Evolutionary conservation across 108 stramenopile species (phyloP), one percentile per base, ranked within the genome.

Genomic region (Skeletonema potamos): DNA sequence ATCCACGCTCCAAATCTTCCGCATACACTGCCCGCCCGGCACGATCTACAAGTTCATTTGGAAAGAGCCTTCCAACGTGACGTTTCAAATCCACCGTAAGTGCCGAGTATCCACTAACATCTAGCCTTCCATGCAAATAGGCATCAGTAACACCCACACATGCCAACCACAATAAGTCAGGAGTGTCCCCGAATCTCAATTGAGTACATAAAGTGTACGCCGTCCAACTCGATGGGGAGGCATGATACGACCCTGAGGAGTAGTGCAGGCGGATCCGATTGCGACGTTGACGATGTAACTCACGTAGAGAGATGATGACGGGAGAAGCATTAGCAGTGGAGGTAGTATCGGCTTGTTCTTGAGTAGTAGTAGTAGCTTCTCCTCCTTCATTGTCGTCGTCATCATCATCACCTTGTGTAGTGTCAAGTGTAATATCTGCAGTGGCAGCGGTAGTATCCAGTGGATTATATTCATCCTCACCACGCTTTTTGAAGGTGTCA

Each of bases 91-190:
- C 81, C 27, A 77, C 66, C 7, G 87, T 79, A 39, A 93, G 46
- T 18, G 74, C 66, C 2, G 82, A 58, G 59, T 88, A 95, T 18
- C 90, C 92, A 13, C 66, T 61, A 12, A 86, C 66, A 80, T 95
- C 94, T 8, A 95, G 18, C 9, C 89, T 66, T 20, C 87, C 73
- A 56, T 92, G 90, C 32, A 89, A 51, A 61, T 86, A 91, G 20
- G 90, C 87, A 73, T 90, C 92, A 36, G 92, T 89, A 11, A 92
- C 87, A 0, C 94, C 94, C 2, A 92, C 90, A 57, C 88, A 87
- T 28, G 92, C 92, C 30, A 92, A 66, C 94, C 94, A 95, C 10
- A 95, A 70, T 44, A 95, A 55, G 59, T 90, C 89, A 4, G 85
- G 82, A 12, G 73, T 46, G 34, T 87, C 79, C 10, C 83, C 87